A percentile compares a stretch with the other conserved stretches of the same genome.
Conservation (phyloP, 169 alveolate species). For the Cryptosporidium bovis region DNA sequence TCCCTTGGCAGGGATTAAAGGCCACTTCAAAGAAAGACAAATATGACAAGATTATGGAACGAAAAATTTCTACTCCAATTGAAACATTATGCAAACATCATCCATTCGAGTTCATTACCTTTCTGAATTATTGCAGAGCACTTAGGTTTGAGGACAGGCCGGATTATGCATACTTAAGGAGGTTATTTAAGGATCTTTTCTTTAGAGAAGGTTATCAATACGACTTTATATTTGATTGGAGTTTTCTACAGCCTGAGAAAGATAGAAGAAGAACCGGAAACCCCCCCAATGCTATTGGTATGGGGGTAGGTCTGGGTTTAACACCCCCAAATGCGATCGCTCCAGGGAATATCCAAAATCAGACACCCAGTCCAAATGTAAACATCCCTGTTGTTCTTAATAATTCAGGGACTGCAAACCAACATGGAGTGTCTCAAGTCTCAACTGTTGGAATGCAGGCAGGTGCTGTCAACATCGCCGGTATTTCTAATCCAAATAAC, state of each 20-base stretch:
- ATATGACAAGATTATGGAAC: slow-evolving; percentile 98
- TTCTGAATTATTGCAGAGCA: slow-evolving; percentile 93
- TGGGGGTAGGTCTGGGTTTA: slow-evolving; percentile 50
- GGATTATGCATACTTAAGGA: slow-evolving; percentile 93
- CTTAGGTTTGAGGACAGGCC: slow-evolving; percentile 96
- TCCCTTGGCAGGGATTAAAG: slow-evolving; percentile 99
- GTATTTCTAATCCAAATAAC: background rate
- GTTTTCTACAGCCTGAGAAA: slow-evolving; percentile 85
- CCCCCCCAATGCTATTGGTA: slow-evolving; percentile 35
- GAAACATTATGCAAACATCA: slow-evolving; percentile 94
- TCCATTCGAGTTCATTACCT: slow-evolving; percentile 91
- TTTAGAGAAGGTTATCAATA: slow-evolving; percentile 92
- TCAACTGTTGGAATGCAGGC: background rate
- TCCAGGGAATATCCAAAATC: background rate
- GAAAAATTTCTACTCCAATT: slow-evolving; percentile 96
- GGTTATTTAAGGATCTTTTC: slow-evolving; percentile 94
- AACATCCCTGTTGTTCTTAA: background rate
- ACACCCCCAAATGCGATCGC: slow-evolving; percentile 14
- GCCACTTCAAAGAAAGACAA: slow-evolving; percentile 96
- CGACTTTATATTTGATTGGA: slow-evolving; percentile 97
- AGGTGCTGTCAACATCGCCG: background rate
- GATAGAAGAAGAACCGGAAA: slow-evolving; percentile 71
- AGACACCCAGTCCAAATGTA: slow-evolving; percentile 1
- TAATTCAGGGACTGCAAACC: slow-evolving; percentile 14
- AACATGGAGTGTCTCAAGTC: slow-evolving; percentile 1